A percentile compares a stretch with the other conserved stretches of the same genome.
phyloP scores from a whole-genome alignment of 2,329 filamentous ascomycete species.

The Diaporthe aspalathi region DNA sequence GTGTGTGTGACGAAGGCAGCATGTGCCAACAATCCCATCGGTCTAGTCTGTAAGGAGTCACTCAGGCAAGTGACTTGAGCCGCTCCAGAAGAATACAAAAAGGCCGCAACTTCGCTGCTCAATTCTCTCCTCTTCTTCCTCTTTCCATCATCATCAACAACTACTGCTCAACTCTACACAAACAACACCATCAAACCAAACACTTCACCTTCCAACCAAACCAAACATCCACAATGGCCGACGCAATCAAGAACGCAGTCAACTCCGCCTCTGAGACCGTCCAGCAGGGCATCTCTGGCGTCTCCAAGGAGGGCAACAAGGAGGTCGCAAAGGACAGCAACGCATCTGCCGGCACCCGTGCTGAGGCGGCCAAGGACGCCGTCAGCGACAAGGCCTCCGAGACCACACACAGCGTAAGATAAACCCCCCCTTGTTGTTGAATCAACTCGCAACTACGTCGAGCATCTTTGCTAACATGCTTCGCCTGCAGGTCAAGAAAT shows the following conservation, averaged over 20 bases:
- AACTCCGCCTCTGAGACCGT: slow-evolving; percentile 55
- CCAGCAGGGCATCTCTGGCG: slow-evolving; percentile 59
- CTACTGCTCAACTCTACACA: not conserved
- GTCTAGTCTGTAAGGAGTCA: not conserved
- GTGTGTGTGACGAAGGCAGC: slow-evolving; percentile 12
- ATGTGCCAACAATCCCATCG: slow-evolving; percentile 11
- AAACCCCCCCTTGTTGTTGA: not conserved
- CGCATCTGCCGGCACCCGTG: slow-evolving; percentile 54
- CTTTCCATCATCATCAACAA: not conserved
- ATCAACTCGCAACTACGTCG: not conserved
- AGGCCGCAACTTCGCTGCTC: not conserved
- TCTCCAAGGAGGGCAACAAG: slow-evolving; percentile 72
- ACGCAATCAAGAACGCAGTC: slow-evolving; percentile 61
- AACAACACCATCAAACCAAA: slow-evolving; percentile 35
- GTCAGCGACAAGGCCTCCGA: slow-evolving; percentile 24
- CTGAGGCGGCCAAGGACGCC: slow-evolving; percentile 46
- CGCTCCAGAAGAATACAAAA: not conserved
- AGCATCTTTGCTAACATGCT: not conserved
- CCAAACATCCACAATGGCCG: slow-evolving; percentile 48
- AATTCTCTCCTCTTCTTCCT: not conserved
- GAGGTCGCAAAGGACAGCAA: slow-evolving; percentile 65
- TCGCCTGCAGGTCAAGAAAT: not conserved
- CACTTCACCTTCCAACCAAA: slow-evolving; percentile 29
- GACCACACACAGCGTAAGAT: slow-evolving; percentile 29
- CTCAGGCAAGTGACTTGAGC: slow-evolving; percentile 19